Percentiles rank a stretch among this genome's conserved stretches.
phyloP scores from a whole-genome alignment of 345 rosid species.

The Lenwebbia sp. region DNA sequence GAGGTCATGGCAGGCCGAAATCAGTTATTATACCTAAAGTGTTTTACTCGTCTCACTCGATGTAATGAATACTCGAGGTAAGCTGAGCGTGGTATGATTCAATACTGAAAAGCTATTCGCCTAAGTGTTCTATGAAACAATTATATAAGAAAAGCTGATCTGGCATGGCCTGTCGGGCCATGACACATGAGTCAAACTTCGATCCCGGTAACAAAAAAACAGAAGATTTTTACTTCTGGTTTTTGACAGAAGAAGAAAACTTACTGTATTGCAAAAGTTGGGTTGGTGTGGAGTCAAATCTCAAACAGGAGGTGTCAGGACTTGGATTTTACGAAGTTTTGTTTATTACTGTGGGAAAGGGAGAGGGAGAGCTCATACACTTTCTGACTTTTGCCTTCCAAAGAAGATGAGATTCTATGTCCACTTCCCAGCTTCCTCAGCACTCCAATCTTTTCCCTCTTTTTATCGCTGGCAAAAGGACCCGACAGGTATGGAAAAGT shows the following conservation, averaged over 20 bases:
- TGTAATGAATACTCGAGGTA: too few relatives aligned
- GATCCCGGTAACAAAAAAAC: too few relatives aligned
- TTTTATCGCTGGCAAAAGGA: neutral
- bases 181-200: too few relatives aligned
- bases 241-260: neutral
- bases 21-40: too few relatives aligned
- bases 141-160: too few relatives aligned
- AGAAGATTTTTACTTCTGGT: too few relatives aligned
- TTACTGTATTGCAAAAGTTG: neutral
- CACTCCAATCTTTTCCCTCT: neutral
- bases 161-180: too few relatives aligned
- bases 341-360: neutral
- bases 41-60: too few relatives aligned
- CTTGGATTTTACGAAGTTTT: neutral
- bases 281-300: neutral
- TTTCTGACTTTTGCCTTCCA: neutral
- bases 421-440: neutral
- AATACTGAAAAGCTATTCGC: too few relatives aligned
- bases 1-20: too few relatives aligned
- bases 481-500: neutral
- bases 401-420: neutral
- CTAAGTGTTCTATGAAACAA: too few relatives aligned
- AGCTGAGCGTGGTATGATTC: too few relatives aligned
- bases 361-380: neutral
- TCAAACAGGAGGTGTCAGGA: neutral